A percentile compares a stretch with the other conserved stretches of the same genome.
Conservation (phyloP, 2,329 filamentous ascomycete genomes). For the Exophiala viscosa region DNA sequence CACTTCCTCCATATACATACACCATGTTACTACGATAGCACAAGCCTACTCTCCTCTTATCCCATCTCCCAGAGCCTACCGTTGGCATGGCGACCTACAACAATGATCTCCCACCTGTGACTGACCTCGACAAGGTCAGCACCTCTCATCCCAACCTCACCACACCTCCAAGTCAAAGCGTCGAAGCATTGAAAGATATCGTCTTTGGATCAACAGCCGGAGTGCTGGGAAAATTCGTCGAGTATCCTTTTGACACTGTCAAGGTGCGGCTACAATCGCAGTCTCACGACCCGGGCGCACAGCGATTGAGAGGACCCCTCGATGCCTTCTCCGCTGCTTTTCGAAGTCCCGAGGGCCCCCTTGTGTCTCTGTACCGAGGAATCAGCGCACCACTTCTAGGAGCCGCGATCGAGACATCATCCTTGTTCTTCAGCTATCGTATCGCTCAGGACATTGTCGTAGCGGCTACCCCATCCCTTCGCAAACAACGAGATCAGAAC, state of each 20-base stretch:
- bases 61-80: background rate
- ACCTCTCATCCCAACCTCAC: slow-evolving; percentile 9
- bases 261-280: slow-evolving; percentile 98
- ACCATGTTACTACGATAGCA: slow-evolving; percentile 38
- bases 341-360: slow-evolving; percentile 75
- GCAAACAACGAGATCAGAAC: slow-evolving; percentile 25
- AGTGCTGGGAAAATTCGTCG: slow-evolving; percentile 88
- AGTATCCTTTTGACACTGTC: slow-evolving; percentile 97
- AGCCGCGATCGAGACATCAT: slow-evolving; percentile 87
- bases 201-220: slow-evolving; percentile 83
- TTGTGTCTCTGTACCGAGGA: slow-evolving; percentile 76
- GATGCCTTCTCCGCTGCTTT: slow-evolving; percentile 79
- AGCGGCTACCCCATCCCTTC: slow-evolving; percentile 55
- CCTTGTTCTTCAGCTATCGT: slow-evolving; percentile 87
- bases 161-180: slow-evolving; percentile 43
- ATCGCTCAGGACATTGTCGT: slow-evolving; percentile 61
- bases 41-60: background rate
- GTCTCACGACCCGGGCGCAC: slow-evolving; percentile 64
- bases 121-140: slow-evolving; percentile 16
- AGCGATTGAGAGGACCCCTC: slow-evolving; percentile 60
- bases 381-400: slow-evolving; percentile 88
- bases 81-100: slow-evolving; percentile 26
- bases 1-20: slow-evolving; percentile 17
- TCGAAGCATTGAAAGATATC: slow-evolving; percentile 79
- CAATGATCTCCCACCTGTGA: slow-evolving; percentile 19